phyloP scores from a whole-genome alignment of 2,329 filamentous ascomycete species.

The Taxawa tesnikishii region DNA sequence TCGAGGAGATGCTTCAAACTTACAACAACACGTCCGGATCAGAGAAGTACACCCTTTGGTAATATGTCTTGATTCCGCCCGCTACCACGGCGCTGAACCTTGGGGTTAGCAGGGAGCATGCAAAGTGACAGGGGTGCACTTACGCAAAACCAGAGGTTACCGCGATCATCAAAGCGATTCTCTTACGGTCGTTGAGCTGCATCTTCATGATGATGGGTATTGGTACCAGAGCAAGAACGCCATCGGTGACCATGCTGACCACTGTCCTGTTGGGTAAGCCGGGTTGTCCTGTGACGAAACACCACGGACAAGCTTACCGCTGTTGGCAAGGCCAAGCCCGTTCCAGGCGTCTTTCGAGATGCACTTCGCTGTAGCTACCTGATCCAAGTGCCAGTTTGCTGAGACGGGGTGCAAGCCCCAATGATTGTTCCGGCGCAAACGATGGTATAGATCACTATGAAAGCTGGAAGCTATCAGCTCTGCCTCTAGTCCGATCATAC shows the following conservation, averaged over 20 bases:
- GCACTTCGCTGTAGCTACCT: conserved; percentile 26
- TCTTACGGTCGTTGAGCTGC: conserved; percentile 29
- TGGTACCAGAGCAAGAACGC: conserved; percentile 28
- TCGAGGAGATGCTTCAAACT: no score
- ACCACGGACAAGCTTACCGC: conserved; percentile 15
- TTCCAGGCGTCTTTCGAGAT: conserved; percentile 27
- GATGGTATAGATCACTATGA: conserved; percentile 30
- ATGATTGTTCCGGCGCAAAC: conserved; percentile 33
- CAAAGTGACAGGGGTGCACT: no score
- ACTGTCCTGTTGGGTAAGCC: conserved; percentile 10
- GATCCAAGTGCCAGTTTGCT: conserved; percentile 30
- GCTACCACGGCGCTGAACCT: conserved; percentile 29
- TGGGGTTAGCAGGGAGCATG: no score
- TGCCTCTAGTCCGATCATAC: not conserved
- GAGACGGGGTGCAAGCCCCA: conserved; percentile 35
- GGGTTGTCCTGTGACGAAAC: conserved; percentile 8
- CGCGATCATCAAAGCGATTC: conserved; percentile 23
- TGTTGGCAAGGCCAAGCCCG: conserved; percentile 35
- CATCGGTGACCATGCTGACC: conserved; percentile 27
- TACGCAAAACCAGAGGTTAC: conserved; percentile 27
- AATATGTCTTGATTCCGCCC: conserved; percentile 28
- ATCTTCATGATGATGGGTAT: conserved; percentile 31
- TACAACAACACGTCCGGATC: conserved; percentile 25
- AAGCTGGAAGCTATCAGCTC: conserved; percentile 18
- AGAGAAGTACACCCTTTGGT: conserved; percentile 23